Evolutionary conservation across 345 rosid genomes (phyloP).

Genomic region (Geranium rotundifolium): DNA sequence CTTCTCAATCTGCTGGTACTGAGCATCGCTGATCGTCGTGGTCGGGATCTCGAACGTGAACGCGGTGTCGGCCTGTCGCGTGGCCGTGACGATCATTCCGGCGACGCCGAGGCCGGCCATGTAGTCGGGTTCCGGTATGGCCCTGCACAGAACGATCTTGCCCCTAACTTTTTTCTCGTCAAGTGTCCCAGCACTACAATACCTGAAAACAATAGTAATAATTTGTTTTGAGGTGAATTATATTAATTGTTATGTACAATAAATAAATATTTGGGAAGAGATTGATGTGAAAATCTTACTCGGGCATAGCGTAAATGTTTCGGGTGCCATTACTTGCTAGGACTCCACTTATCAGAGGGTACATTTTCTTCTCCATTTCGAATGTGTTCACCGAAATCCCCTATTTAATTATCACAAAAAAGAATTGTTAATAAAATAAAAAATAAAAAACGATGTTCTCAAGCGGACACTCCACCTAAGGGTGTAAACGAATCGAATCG

Average conservation of each 20-base stretch:
- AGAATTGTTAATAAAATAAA: too few species aligned
- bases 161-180: conserved; percentile 3
- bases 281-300: too few species aligned
- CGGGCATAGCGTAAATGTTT: not conserved
- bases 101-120: not conserved
- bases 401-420: too few species aligned
- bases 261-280: too few species aligned
- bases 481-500: too few species aligned
- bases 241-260: too few species aligned
- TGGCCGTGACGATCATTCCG: not conserved
- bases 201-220: not conserved
- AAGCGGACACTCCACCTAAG: too few species aligned
- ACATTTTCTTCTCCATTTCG: not conserved
- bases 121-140: not conserved
- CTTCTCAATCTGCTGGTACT: not conserved
- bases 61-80: not conserved
- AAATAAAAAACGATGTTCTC: too few species aligned
- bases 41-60: not conserved
- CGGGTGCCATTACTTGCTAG: not conserved
- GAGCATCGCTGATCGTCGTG: not conserved
- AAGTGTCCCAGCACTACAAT: not conserved
- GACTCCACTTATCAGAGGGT: not conserved
- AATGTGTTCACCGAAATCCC: not conserved
- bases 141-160: conserved; percentile 5
- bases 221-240: too few species aligned